These are phyloP conservation scores for Lupinus albus DNA, from an alignment of 306 rosid genomes.

Conservation along the genomic window DNA sequence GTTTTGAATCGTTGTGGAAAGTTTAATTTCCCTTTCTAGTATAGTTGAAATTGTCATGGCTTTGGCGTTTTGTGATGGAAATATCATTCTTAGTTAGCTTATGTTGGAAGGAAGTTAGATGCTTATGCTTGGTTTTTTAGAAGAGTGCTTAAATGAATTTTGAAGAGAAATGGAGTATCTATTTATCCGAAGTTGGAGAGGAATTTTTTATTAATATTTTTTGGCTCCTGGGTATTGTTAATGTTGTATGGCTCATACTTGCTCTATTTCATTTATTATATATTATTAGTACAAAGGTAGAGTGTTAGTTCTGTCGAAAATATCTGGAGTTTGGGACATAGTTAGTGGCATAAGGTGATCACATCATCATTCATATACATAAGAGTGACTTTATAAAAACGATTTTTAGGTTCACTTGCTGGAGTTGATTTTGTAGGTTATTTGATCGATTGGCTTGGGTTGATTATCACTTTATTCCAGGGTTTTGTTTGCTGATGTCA, in stretches of 20 bases:
- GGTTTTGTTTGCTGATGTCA: conserved; percentile 1
- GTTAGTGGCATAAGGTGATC: neutral
- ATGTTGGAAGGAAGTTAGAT: neutral
- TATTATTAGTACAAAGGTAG: neutral
- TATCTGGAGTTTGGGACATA: neutral
- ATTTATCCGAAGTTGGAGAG: neutral
- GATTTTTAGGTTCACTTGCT: neutral
- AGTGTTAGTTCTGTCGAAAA: neutral
- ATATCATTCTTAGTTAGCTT: neutral
- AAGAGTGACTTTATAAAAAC: neutral
- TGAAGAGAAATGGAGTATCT: neutral
- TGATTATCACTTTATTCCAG: neutral
- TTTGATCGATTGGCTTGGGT: neutral
- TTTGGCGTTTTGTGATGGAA: neutral
- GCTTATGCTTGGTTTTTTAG: neutral
- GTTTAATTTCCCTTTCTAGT: neutral
- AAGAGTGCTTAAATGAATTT: neutral
- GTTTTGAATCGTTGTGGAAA: neutral
- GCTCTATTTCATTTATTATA: neutral
- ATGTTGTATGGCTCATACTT: conserved; percentile 7
- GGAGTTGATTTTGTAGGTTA: neutral
- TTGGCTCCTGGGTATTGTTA: neutral
- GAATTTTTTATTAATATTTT: neutral
- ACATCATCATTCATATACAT: neutral
- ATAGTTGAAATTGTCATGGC: neutral